phyloP scores from a whole-genome alignment of 805 yeast species.

The Cyberlindnera suaveolens region DNA sequence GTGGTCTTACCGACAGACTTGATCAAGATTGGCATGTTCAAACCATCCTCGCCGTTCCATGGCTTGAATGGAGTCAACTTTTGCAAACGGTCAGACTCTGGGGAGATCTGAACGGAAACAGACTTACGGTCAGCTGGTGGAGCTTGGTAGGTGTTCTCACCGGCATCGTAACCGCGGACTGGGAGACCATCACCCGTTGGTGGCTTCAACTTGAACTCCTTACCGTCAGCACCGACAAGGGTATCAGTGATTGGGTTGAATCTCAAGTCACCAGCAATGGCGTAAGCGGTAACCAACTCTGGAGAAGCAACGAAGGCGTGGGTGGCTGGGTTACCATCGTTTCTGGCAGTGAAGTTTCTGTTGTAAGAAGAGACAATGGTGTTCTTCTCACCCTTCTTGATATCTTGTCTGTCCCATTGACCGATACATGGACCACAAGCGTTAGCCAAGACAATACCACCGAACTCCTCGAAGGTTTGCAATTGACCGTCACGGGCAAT shows the following conservation, averaged over 20 bases:
- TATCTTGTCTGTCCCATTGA: slow-evolving; percentile 95
- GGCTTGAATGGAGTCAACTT: slow-evolving; percentile 86
- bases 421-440: slow-evolving; percentile 99
- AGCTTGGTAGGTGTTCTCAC: slow-evolving; percentile 94
- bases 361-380: slow-evolving; percentile 96
- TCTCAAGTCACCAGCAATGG: slow-evolving; percentile 92
- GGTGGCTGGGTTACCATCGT: slow-evolving; percentile 96
- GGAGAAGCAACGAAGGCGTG: slow-evolving; percentile 97
- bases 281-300: slow-evolving; percentile 91
- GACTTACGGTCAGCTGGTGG: slow-evolving; percentile 83
- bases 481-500: slow-evolving; percentile 95
- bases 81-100: slow-evolving; percentile 95
- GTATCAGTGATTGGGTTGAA: slow-evolving; percentile 94
- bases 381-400: slow-evolving; percentile 91
- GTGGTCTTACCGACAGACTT: slow-evolving; percentile 97
- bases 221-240: slow-evolving; percentile 82
- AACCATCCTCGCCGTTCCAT: slow-evolving; percentile 95
- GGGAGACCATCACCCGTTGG: slow-evolving; percentile 93
- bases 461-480: slow-evolving; percentile 80
- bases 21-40: slow-evolving; percentile 85
- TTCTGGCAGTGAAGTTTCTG: slow-evolving; percentile 97
- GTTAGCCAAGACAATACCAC: slow-evolving; percentile 92
- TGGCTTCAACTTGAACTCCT: slow-evolving; percentile 80
- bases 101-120: slow-evolving; percentile 72
- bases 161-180: slow-evolving; percentile 80